Base-by-base conservation (phyloP, 169 alveolate genomes). In the Plasmodium berghei region DNA sequence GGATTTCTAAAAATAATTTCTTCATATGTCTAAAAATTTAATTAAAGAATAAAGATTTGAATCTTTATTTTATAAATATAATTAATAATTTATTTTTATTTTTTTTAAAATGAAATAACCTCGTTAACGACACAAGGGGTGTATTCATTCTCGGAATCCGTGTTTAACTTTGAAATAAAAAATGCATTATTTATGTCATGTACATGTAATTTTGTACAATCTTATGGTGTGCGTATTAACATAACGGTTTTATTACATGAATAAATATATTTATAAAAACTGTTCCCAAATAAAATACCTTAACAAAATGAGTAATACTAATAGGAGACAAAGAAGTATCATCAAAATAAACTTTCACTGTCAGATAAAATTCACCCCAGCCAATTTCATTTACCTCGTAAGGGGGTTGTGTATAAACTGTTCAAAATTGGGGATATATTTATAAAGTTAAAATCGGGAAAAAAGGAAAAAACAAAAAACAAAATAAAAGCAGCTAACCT, bases 341-440 rank as follows among this genome's bases (percentile, higher is more conserved):
- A 26, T 88, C 96, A 83, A 93, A 93, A 59, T 58, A 67, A 9
- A 93, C 74, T 83, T 91, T 92, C 18, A 93, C 96, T 16, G 91
- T 91, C 62, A 93, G 85, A 56, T 87, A 93, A 72, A 93, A 93
- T 54, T 93, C 96, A 2, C 96, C 96, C 96, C 96, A 93, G 28
- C 96, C 96, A 18, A 93, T 94, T 92, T 93, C 96, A 48, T 93
- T 93, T 18, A 93, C 95, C 61, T 93, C 96, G 40, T 93, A 93
- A 1, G 96, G 96, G 91, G 93, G 93, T 5, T 92, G 73, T 18
- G 95, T 93, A 22, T 92, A 72, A 72, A 93, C 96, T 89, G 63
- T 45, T 14, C 20, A 5, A 18, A 64, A 1, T 45, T 12, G 22
- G 55, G 1, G 9, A 10, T 10, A 16, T 22, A 1, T 45, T 12